These are phyloP conservation scores for Arachnomyces sp. DNA, from an alignment of 2,329 filamentous ascomycete species.

Conservation along the genomic window DNA sequence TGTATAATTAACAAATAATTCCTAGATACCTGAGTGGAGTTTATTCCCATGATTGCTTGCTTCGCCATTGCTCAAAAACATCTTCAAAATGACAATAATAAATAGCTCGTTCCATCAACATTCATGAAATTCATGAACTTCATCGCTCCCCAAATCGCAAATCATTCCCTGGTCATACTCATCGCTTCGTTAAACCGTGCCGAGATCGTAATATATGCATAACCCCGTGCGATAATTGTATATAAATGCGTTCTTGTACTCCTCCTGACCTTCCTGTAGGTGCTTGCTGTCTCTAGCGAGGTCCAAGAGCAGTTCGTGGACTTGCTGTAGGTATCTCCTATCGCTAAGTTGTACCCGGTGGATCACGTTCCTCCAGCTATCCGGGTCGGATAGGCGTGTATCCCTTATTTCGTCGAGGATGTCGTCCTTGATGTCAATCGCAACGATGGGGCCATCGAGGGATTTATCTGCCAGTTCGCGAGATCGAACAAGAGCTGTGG, in stretches of 20 bases:
- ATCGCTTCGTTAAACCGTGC: constrained; percentile 24
- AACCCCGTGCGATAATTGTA: constrained; percentile 84
- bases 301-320: constrained; percentile 64
- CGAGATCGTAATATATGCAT: constrained; percentile 77
- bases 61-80: neutral
- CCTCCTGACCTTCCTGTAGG: constrained; percentile 40
- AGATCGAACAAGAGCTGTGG: constrained; percentile 42
- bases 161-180: constrained; percentile 9
- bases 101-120: neutral
- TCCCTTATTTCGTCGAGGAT: constrained; percentile 67
- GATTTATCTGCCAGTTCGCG: constrained; percentile 61
- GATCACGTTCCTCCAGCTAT: constrained; percentile 74
- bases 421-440: constrained; percentile 79
- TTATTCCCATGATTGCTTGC: constrained; percentile 10
- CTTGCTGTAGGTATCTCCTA: constrained; percentile 71
- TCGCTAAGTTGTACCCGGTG: constrained; percentile 69
- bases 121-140: constrained; percentile 4
- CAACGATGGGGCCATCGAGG: constrained; percentile 69
- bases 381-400: constrained; percentile 67
- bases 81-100: neutral
- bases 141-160: constrained; percentile 6
- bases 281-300: constrained; percentile 46
- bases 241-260: constrained; percentile 66
- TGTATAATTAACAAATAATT: constrained; percentile 25
- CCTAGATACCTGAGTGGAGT: constrained; percentile 4